These are phyloP conservation scores for Prunus persica DNA, from an alignment of 306 rosid species.

Conservation along the genomic window DNA sequence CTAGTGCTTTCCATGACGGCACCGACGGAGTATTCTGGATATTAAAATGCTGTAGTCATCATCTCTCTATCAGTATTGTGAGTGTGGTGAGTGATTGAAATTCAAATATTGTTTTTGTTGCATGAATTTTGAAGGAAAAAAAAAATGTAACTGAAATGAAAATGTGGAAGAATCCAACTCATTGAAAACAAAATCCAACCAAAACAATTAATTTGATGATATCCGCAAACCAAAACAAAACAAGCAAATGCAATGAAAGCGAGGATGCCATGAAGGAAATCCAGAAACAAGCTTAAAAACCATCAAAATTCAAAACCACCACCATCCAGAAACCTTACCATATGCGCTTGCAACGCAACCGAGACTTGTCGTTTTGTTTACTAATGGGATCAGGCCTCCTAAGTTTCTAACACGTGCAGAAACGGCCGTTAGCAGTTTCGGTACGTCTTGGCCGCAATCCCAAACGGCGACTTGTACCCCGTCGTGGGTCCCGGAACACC, in stretches of 20 bases:
- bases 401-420: slow-evolving; percentile 40
- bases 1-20: neutral
- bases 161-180: neutral
- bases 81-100: neutral
- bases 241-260: neutral
- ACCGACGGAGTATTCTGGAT: neutral
- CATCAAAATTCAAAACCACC: neutral
- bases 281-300: neutral
- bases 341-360: neutral
- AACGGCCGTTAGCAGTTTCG: slow-evolving; percentile 34
- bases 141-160: neutral
- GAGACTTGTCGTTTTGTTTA: neutral
- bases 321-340: neutral
- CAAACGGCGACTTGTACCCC: slow-evolving; percentile 20
- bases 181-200: neutral
- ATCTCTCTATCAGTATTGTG: neutral
- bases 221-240: neutral
- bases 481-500: slow-evolving; percentile 24
- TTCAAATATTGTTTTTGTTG: neutral
- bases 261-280: neutral
- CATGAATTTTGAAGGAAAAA: neutral
- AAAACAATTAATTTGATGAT: neutral
- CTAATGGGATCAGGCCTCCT: neutral
- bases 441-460: slow-evolving; percentile 27
- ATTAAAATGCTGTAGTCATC: neutral